Percentiles rank a stretch among this genome's conserved stretches.
Evolutionary conservation across 2,329 filamentous ascomycete genomes (phyloP).

Genomic region (Lasiodiplodia hormozganensis): DNA sequence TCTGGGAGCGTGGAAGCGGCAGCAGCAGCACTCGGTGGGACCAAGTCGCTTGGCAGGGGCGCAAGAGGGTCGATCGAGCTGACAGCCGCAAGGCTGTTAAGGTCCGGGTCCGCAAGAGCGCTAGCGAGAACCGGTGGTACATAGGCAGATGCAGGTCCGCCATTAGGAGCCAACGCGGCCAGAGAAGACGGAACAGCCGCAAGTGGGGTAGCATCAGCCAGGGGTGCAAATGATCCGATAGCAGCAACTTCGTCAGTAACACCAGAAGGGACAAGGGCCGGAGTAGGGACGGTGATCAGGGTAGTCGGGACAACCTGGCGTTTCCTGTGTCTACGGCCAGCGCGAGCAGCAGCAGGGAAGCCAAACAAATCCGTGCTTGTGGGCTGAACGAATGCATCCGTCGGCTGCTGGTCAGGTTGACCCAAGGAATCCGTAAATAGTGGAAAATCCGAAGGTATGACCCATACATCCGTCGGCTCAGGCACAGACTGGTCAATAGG

Average conservation of each 20-base stretch:
- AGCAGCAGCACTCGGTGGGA: not conserved
- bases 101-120: slow-evolving; percentile 6
- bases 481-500: no score
- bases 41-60: not conserved
- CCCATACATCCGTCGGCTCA: no score
- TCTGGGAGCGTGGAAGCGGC: not conserved
- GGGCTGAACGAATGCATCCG: no score
- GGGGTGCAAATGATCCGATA: slow-evolving; percentile 1
- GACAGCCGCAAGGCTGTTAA: slow-evolving; percentile 3
- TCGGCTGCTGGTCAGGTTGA: no score
- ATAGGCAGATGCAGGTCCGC: not conserved
- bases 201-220: slow-evolving; percentile 6
- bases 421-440: no score
- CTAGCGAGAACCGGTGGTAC: not conserved
- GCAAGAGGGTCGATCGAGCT: slow-evolving; percentile 1
- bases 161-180: slow-evolving; percentile 5
- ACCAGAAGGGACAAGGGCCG: not conserved
- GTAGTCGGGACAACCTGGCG: not conserved
- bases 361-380: no score
- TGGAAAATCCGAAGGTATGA: no score
- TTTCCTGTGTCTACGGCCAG: not conserved
- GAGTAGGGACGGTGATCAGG: not conserved
- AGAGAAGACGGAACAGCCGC: slow-evolving; percentile 9
- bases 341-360: no score
- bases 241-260: not conserved